Percentiles rank a stretch among this genome's conserved stretches.
Evolutionary conservation across 2,329 filamentous ascomycete genomes (phyloP).

Genomic region (Fusarium setosum): DNA sequence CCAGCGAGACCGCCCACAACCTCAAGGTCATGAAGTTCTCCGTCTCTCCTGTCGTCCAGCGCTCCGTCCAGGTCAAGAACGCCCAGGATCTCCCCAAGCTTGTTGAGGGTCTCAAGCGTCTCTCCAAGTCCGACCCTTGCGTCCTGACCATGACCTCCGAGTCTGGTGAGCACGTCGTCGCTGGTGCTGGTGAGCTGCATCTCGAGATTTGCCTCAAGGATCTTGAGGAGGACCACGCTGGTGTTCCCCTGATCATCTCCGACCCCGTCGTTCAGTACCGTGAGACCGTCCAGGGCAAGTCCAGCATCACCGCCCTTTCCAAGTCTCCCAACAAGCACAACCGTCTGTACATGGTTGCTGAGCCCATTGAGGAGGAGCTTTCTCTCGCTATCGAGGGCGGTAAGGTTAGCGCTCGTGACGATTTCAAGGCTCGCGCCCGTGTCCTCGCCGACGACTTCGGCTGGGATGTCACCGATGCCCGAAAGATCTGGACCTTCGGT

Average conservation of each 20-base stretch:
- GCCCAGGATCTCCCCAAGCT: conserved; percentile 99
- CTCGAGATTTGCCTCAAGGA: conserved; percentile 99
- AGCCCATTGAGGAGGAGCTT: conserved; percentile 93
- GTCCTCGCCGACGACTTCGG: conserved; percentile 95
- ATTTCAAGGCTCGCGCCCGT: conserved; percentile 99
- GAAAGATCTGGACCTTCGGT: conserved; percentile 99
- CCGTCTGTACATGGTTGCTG: conserved; percentile 95
- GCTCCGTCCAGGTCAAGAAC: conserved; percentile 99
- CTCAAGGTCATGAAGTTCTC: conserved; percentile 99
- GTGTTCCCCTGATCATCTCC: conserved; percentile 96
- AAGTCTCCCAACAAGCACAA: conserved; percentile 99
- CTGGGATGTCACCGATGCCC: conserved; percentile 99
- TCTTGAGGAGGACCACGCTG: conserved; percentile 99
- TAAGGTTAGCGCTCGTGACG: conserved; percentile 94
- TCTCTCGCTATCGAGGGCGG: conserved; percentile 89
- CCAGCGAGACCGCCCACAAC: conserved; percentile 98
- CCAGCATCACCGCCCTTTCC: conserved; percentile 95
- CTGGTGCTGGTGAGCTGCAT: conserved; percentile 98
- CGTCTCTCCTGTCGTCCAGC: conserved; percentile 97
- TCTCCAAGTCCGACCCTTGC: conserved; percentile 99
- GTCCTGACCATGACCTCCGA: conserved; percentile 90
- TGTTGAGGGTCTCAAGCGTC: conserved; percentile 99
- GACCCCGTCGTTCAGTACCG: conserved; percentile 99
- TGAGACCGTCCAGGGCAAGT: conserved; percentile 88
- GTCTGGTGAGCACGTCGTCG: conserved; percentile 98